Conservation (phyloP, 2,329 filamentous ascomycete species). For the Aspergillus sp. region DNA sequence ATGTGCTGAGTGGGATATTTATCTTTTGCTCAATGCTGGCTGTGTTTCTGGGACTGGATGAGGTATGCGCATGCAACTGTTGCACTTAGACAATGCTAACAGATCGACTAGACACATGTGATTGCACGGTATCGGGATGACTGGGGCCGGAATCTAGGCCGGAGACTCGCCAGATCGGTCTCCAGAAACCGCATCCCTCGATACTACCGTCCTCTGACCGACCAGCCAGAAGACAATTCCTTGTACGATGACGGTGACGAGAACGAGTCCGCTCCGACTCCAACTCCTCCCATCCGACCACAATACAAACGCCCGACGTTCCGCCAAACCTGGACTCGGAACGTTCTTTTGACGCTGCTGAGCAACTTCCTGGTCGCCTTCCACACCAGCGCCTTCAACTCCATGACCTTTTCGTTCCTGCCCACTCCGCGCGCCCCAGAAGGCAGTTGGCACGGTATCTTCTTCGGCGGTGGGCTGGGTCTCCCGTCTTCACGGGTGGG, state of each 20-base stretch:
- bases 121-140: slow-evolving; percentile 33
- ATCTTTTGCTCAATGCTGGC: slow-evolving; percentile 49
- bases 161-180: slow-evolving; percentile 23
- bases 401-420: slow-evolving; percentile 69
- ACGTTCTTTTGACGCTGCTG: slow-evolving; percentile 52
- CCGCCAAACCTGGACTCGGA: slow-evolving; percentile 47
- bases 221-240: slow-evolving; percentile 22
- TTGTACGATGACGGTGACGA: slow-evolving; percentile 26
- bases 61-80: slow-evolving; percentile 38
- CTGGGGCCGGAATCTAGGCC: slow-evolving; percentile 35
- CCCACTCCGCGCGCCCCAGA: slow-evolving; percentile 58
- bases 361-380: slow-evolving; percentile 64
- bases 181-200: slow-evolving; percentile 16
- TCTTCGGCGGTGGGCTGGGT: slow-evolving; percentile 68
- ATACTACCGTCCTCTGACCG: slow-evolving; percentile 30
- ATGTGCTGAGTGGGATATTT: slow-evolving; percentile 58
- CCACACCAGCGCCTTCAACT: slow-evolving; percentile 69
- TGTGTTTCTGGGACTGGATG: slow-evolving; percentile 60
- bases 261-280: slow-evolving; percentile 21
- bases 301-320: slow-evolving; percentile 41
- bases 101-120: slow-evolving; percentile 28
- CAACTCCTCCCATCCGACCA: slow-evolving; percentile 18
- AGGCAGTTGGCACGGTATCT: slow-evolving; percentile 36
- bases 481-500: slow-evolving; percentile 65
- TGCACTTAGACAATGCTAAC: neutral